Evolutionary conservation across 208 protist genomes (phyloP).

Genomic region (Trypanosoma platydactyli): DNA sequence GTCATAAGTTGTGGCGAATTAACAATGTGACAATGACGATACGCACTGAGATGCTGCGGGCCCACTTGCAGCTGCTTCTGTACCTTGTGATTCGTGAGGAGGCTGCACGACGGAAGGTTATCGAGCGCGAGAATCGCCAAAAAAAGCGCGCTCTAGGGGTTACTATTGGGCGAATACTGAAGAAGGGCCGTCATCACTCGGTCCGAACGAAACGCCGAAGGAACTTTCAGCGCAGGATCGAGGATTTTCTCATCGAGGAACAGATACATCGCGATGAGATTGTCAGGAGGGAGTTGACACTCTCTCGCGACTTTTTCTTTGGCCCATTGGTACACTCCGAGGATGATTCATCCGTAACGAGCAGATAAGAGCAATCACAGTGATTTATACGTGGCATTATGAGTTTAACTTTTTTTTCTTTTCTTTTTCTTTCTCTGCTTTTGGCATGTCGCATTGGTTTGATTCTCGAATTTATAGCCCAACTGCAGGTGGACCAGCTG

Average conservation of each 20-base stretch:
- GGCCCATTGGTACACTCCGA: conserved; percentile 45
- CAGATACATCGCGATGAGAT: conserved; percentile 39
- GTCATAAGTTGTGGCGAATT: conserved; percentile 42
- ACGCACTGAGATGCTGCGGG: conserved; percentile 33
- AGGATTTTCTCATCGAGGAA: conserved; percentile 37
- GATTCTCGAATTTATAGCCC: no score
- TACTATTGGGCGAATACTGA: conserved; percentile 34
- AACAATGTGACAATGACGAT: conserved; percentile 40
- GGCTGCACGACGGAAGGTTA: conserved; percentile 36
- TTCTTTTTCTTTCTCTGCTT: conserved; percentile 12
- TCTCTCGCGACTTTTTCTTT: conserved; percentile 44
- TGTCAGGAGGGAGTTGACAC: conserved; percentile 25
- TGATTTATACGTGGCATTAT: neutral
- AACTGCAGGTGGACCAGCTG: no score
- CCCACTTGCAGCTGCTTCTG: conserved; percentile 33
- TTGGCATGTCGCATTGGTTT: no score
- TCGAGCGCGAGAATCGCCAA: conserved; percentile 35
- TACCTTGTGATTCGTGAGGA: conserved; percentile 40
- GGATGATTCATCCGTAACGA: conserved; percentile 24
- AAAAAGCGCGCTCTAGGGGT: conserved; percentile 40
- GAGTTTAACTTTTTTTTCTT: conserved; percentile 8
- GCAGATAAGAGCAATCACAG: no score
- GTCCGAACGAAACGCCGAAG: conserved; percentile 6
- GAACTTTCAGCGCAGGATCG: conserved; percentile 7
- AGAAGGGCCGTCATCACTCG: conserved; percentile 19